These are phyloP conservation scores for Kazachstania bromeliacearum DNA, from an alignment of 805 yeast genomes.

Conservation along the genomic window DNA sequence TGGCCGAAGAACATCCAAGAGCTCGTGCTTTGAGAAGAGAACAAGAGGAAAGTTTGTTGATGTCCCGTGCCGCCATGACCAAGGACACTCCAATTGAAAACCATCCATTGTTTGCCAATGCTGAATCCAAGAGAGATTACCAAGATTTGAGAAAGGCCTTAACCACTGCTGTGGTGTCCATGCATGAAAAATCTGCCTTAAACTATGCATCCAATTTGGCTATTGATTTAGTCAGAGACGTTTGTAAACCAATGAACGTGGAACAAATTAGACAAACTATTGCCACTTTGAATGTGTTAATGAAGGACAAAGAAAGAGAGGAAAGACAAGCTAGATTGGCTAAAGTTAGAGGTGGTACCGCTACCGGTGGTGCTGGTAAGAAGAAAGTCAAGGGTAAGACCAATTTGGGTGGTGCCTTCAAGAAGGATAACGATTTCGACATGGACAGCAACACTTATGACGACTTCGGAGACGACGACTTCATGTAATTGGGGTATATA, in stretches of 20 bases:
- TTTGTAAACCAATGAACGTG: constrained; percentile 68
- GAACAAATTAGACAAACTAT: constrained; percentile 81
- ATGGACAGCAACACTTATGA: constrained; percentile 42
- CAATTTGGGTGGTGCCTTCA: constrained; percentile 51
- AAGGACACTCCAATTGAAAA: constrained; percentile 50
- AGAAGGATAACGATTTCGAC: constrained; percentile 57
- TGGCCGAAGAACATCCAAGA: constrained; percentile 41
- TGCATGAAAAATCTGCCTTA: constrained; percentile 52
- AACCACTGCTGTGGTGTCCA: constrained; percentile 47
- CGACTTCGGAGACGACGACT: constrained; percentile 72
- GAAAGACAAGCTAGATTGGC: constrained; percentile 83
- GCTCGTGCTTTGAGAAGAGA: constrained; percentile 31
- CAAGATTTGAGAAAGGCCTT: constrained; percentile 69
- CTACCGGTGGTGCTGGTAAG: constrained; percentile 91
- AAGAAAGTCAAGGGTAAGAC: constrained; percentile 82
- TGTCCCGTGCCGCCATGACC: constrained; percentile 24
- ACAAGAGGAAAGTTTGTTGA: constrained; percentile 22
- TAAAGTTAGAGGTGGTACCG: constrained; percentile 68
- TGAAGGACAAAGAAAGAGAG: constrained; percentile 78
- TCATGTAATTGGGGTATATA: constrained; percentile 42
- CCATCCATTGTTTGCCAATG: constrained; percentile 72
- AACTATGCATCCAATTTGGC: constrained; percentile 70
- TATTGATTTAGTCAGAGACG: constrained; percentile 76
- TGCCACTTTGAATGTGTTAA: constrained; percentile 70
- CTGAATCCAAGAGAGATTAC: constrained; percentile 69